These are phyloP conservation scores for Verticillium nonalfalfae DNA, from an alignment of 2,329 filamentous ascomycete species.

Conservation along the genomic window DNA sequence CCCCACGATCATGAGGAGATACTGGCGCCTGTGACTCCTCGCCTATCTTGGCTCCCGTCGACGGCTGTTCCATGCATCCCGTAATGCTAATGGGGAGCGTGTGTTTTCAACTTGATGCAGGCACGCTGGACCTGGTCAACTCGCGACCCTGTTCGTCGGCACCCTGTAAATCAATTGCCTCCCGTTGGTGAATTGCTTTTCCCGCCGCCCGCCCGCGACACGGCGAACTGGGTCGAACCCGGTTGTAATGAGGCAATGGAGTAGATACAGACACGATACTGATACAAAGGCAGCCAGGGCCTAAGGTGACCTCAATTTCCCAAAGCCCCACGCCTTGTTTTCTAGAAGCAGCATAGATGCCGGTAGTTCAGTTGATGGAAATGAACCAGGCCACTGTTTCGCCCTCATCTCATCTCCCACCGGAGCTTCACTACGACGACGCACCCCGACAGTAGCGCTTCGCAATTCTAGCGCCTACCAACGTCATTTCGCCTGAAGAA, in stretches of 20 bases:
- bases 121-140: background rate
- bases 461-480: background rate
- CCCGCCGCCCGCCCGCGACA: background rate
- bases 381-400: conserved; percentile 3
- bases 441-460: conserved; percentile 4
- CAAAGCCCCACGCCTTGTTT: conserved; percentile 11
- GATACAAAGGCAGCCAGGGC: background rate
- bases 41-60: background rate
- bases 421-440: background rate
- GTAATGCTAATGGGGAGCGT: background rate
- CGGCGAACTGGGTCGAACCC: background rate
- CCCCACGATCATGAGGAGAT: background rate
- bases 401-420: conserved; percentile 8
- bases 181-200: background rate
- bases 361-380: conserved; percentile 11
- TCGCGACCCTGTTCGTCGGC: background rate
- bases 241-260: background rate
- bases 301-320: conserved; percentile 6
- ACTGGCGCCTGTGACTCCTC: background rate
- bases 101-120: background rate
- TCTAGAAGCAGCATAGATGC: conserved; percentile 11
- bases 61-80: background rate
- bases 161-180: background rate
- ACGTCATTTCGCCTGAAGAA: conserved; percentile 2
- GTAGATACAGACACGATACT: background rate